Evolutionary conservation across 2,329 filamentous ascomycete genomes (phyloP).

Genomic region (Penicillium carneum): DNA sequence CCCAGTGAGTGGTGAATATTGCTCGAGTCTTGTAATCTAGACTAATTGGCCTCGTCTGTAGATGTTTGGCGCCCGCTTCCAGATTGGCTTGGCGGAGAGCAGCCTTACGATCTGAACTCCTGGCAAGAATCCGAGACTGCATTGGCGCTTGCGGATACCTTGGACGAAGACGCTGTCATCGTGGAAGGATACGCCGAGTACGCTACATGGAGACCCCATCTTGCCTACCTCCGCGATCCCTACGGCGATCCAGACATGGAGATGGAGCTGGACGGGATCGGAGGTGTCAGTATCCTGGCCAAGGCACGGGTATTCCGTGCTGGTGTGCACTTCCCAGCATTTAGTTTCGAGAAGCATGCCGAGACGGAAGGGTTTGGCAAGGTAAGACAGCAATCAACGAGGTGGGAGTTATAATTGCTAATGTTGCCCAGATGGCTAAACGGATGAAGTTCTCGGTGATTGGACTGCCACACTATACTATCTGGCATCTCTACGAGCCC

Average conservation of each 20-base stretch:
- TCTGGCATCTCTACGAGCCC: constrained; percentile 99
- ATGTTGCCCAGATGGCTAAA: constrained; percentile 79
- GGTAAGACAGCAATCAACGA: constrained; percentile 60
- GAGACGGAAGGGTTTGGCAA: constrained; percentile 99
- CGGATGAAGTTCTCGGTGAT: constrained; percentile 95
- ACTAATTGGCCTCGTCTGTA: constrained; percentile 47
- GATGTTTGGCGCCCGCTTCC: constrained; percentile 98
- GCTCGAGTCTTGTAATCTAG: neutral
- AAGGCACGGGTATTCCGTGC: constrained; percentile 95
- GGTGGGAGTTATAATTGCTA: constrained; percentile 20
- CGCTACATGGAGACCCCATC: constrained; percentile 94
- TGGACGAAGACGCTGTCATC: constrained; percentile 97
- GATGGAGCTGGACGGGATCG: constrained; percentile 98
- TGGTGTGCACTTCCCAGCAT: constrained; percentile 95
- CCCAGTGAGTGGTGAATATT: constrained; percentile 75
- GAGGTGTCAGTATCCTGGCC: constrained; percentile 94
- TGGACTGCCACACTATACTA: constrained; percentile 94
- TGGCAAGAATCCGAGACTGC: constrained; percentile 99
- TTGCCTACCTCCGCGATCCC: constrained; percentile 94
- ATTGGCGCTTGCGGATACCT: constrained; percentile 86
- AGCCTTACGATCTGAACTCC: constrained; percentile 97
- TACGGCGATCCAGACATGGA: constrained; percentile 99
- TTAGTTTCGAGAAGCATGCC: constrained; percentile 97
- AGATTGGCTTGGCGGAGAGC: constrained; percentile 97
- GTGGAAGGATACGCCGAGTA: constrained; percentile 99